A percentile compares a stretch with the other conserved stretches of the same genome.
Evolutionary conservation across 2,329 filamentous ascomycete genomes (phyloP).

Genomic region (Chaetomiaceae sp.): DNA sequence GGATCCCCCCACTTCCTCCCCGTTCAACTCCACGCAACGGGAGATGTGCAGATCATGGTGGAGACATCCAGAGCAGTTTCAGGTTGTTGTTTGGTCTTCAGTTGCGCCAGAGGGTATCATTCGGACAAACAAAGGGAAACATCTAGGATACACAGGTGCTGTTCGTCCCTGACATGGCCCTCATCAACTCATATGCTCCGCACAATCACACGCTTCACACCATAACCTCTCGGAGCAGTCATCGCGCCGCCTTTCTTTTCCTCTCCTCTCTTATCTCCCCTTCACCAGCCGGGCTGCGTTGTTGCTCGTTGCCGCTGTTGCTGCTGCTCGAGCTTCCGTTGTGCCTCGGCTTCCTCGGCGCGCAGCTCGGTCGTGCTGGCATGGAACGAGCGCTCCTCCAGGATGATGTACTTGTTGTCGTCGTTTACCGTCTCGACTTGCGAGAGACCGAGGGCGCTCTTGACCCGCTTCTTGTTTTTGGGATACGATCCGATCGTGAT

Average conservation of each 20-base stretch:
- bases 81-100: no score
- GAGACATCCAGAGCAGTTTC: no score
- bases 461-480: constrained; percentile 8
- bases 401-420: constrained; percentile 16
- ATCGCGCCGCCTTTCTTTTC: background rate
- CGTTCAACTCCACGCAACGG: no score
- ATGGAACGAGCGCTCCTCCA: constrained; percentile 17
- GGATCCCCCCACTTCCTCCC: no score
- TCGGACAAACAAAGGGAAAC: no score
- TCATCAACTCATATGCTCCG: no score
- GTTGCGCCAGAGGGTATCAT: no score
- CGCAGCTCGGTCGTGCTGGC: constrained; percentile 13
- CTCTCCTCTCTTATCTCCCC: background rate
- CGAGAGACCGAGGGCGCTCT: background rate
- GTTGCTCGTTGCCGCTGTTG: background rate
- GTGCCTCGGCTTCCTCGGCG: background rate
- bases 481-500: constrained; percentile 19
- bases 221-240: no score
- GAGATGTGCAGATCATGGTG: no score
- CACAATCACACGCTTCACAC: no score
- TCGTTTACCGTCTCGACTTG: constrained; percentile 16
- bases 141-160: no score
- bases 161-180: no score
- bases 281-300: background rate
- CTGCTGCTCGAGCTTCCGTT: background rate